These are phyloP conservation scores for Euphorbia peplus DNA, from an alignment of 345 rosid species.

Conservation along the genomic window DNA sequence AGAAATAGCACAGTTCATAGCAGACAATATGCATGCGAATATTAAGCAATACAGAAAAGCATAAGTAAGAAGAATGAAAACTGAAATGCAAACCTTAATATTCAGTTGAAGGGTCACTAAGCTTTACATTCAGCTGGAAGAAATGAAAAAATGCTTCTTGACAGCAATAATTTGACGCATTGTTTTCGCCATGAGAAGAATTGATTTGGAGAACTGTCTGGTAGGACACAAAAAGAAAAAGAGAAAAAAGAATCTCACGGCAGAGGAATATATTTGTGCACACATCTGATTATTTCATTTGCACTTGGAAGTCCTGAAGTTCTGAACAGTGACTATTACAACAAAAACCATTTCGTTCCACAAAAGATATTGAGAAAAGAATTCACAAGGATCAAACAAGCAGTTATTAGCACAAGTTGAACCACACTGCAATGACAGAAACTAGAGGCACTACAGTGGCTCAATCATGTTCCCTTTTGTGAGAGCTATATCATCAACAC, in stretches of 20 bases:
- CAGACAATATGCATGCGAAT: slow-evolving; percentile 67
- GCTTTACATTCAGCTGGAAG: slow-evolving; percentile 61
- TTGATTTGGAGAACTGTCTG: slow-evolving; percentile 59
- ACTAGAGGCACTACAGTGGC: not conserved
- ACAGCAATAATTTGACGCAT: slow-evolving; percentile 55
- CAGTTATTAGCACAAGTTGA: not conserved
- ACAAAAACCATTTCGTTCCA: not conserved
- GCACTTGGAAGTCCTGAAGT: slow-evolving; percentile 55
- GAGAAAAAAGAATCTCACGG: slow-evolving; percentile 52
- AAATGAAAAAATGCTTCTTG: too few species aligned
- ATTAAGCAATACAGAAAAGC: slow-evolving; percentile 9
- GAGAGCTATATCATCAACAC: not conserved
- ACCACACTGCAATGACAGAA: not conserved
- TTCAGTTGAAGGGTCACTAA: slow-evolving; percentile 77
- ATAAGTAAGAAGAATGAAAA: not conserved
- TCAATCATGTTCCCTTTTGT: not conserved
- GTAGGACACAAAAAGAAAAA: not conserved
- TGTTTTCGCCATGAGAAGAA: slow-evolving; percentile 72
- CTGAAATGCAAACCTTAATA: slow-evolving; percentile 46
- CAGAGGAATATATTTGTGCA: slow-evolving; percentile 54
- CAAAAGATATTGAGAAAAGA: not conserved
- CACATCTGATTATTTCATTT: slow-evolving; percentile 73
- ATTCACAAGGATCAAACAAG: not conserved
- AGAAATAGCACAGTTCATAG: slow-evolving; percentile 63
- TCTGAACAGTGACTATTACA: not conserved